A percentile compares a stretch with the other conserved stretches of the same genome.
These are phyloP conservation scores for Mycena venus DNA, from an alignment of 768 basidiomycete species.

Conservation along the genomic window DNA sequence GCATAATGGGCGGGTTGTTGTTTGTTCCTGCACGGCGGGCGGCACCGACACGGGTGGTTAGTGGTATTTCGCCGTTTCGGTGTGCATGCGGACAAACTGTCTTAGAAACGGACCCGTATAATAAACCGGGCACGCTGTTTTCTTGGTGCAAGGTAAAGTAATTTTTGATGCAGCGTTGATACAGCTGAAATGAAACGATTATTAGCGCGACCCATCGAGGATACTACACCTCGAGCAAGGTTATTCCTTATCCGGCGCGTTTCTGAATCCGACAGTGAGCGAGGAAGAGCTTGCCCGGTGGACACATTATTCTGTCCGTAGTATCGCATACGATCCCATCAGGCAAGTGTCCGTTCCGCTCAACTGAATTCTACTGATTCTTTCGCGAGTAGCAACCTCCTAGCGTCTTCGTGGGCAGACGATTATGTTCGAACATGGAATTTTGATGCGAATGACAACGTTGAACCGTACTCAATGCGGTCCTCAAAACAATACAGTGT, in stretches of 20 bases:
- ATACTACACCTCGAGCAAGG: constrained; percentile 22
- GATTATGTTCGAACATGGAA: constrained; percentile 11
- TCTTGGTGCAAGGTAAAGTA: constrained; percentile 51
- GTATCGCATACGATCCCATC: constrained; percentile 66
- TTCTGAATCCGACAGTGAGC: background rate
- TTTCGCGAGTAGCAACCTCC: constrained; percentile 26
- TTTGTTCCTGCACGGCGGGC: constrained; percentile 61
- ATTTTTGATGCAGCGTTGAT: constrained; percentile 16
- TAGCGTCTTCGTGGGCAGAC: constrained; percentile 12
- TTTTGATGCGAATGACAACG: constrained; percentile 4
- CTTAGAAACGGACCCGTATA: constrained; percentile 56
- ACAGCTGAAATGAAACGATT: constrained; percentile 22
- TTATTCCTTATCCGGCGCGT: background rate
- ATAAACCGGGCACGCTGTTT: constrained; percentile 61
- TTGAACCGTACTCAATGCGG: background rate
- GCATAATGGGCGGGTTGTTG: constrained; percentile 52
- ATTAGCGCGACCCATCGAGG: constrained; percentile 33
- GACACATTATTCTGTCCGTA: constrained; percentile 69
- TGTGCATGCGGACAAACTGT: background rate
- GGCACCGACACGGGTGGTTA: constrained; percentile 56
- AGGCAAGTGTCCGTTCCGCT: constrained; percentile 49
- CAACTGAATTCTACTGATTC: background rate
- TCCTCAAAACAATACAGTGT: background rate
- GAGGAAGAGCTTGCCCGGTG: constrained; percentile 30
- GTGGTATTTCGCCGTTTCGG: background rate